phyloP scores from a whole-genome alignment of 331 rosid species.

The Cydonia oblonga region DNA sequence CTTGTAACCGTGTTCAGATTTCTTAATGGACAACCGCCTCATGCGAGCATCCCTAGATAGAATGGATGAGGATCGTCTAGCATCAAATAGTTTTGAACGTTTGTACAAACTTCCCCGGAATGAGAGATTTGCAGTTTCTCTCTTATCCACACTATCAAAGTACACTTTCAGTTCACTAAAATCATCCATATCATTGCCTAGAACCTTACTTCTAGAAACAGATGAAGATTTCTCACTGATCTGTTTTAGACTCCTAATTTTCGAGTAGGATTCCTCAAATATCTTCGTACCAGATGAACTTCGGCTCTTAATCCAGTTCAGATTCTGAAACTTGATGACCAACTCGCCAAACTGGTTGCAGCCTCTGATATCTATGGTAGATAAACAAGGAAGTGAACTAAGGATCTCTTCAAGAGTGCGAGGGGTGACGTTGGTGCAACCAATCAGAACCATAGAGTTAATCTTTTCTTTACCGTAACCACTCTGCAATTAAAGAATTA shows the following conservation, averaged over 20 bases:
- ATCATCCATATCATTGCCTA: conserved; percentile 50
- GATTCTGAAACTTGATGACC: conserved; percentile 42
- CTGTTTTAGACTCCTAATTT: conserved; percentile 61
- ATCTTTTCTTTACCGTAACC: conserved; percentile 60
- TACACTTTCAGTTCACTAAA: conserved; percentile 89
- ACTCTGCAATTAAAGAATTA: conserved; percentile 55
- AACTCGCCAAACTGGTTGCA: conserved; percentile 78
- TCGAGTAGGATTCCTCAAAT: conserved; percentile 52
- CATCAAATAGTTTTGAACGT: conserved; percentile 97
- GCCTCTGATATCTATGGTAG: conserved; percentile 72
- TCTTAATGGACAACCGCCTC: conserved; percentile 92
- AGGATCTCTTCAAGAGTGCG: conserved; percentile 70
- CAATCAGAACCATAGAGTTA: conserved; percentile 55
- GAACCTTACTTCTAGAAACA: conserved; percentile 44
- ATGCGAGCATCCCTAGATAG: conserved; percentile 95
- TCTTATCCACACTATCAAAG: conserved; percentile 88
- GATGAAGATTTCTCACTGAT: conserved; percentile 49
- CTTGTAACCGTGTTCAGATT: conserved; percentile 79
- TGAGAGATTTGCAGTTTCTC: conserved; percentile 71
- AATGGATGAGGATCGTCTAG: conserved; percentile 92
- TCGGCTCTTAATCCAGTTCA: conserved; percentile 79
- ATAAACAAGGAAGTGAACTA: conserved; percentile 55
- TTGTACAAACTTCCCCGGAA: conserved; percentile 82
- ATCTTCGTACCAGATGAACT: conserved; percentile 30
- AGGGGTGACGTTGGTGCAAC: conserved; percentile 68